Base-by-base conservation (phyloP, 2,329 filamentous ascomycete genomes). In the Aspergillus alliaceus region DNA sequence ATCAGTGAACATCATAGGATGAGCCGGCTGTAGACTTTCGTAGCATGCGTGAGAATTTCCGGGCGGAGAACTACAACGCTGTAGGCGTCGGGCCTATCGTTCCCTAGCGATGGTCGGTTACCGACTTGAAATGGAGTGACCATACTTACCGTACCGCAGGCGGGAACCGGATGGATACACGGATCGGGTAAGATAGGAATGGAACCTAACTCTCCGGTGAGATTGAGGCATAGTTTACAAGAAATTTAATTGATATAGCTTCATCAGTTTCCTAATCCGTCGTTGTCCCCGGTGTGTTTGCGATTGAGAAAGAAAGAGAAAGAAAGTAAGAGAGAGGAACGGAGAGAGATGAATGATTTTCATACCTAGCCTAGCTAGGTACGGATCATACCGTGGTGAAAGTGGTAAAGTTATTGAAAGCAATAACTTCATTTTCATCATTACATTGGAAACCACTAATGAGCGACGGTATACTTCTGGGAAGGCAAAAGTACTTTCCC, bases 161-260 rank as follows among this genome's bases (percentile, higher is more conserved):
- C 34, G n/a, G 31, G 54, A 59, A 63, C 61, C 48, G 55, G 48
- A 15, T 54, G 48, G 9, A 51, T 64, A 66, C 64, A 14, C 8
- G 22, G 15, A 29, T 65, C 64, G 64, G 64, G 64, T 66, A 66
- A 66, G 54, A 60, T 65, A 64, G 64, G 64, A 57, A 64, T 46
- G 48, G 20, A 22, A 49, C 6, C 6, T 3, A 44, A 32, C 39
- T 50, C 47, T 44, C 40, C 57, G 57, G 61, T 59, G 57, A 59
- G 47, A 25, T 24, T n/a, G 46, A 47, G 35, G 7, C n/a, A 53
- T 47, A 29, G 27, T 18, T 12, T n/a, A 5, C 39, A 25, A 18
- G 25, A n/a, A 25, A 27, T 44, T 29, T 15, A 11, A 27, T 27
- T n/a, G 40, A 44, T 44, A 27, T 22, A 25, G 22, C 40, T 25